Percentiles rank a stretch among this genome's conserved stretches.
Evolutionary conservation across 805 yeast genomes (phyloP).

Genomic region (Yamadazyma scolyti): DNA sequence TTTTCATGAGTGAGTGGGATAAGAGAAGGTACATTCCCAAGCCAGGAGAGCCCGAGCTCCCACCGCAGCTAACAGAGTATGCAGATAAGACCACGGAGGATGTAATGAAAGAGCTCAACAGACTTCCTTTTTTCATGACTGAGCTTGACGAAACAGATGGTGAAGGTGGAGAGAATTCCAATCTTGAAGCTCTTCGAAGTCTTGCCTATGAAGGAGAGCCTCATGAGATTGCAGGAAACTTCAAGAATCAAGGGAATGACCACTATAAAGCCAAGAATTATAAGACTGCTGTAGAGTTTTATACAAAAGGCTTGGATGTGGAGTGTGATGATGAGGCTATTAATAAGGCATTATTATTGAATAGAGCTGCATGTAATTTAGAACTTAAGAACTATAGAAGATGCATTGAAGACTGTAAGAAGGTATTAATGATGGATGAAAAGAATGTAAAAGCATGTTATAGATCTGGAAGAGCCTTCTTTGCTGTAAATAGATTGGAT

Average conservation of each 20-base stretch:
- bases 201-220: conserved; percentile 96
- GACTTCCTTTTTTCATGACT: conserved; percentile 93
- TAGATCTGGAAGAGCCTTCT: conserved; percentile 79
- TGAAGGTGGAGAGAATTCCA: conserved; percentile 68
- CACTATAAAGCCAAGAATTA: conserved; percentile 69
- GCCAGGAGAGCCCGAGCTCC: conserved; percentile 67
- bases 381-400: conserved; percentile 80
- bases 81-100: conserved; percentile 69
- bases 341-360: conserved; percentile 62
- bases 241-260: conserved; percentile 92
- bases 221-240: conserved; percentile 82
- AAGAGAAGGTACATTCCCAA: conserved; percentile 36
- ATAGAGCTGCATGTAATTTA: conserved; percentile 89
- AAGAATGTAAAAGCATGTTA: conserved; percentile 78
- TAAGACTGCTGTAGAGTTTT: conserved; percentile 71
- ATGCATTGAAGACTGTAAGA: conserved; percentile 82
- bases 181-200: conserved; percentile 84
- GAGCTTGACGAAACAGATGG: conserved; percentile 74
- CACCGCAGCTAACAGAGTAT: conserved; percentile 73
- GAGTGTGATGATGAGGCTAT: conserved; percentile 54
- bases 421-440: conserved; percentile 62
- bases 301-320: conserved; percentile 75
- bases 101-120: conserved; percentile 70
- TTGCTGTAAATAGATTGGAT: conserved; percentile 59
- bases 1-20: conserved; percentile 38